Percentiles rank a stretch among this genome's conserved stretches.
phyloP scores from a whole-genome alignment of 345 rosid genomes.

The Lumnitzera racemosa region DNA sequence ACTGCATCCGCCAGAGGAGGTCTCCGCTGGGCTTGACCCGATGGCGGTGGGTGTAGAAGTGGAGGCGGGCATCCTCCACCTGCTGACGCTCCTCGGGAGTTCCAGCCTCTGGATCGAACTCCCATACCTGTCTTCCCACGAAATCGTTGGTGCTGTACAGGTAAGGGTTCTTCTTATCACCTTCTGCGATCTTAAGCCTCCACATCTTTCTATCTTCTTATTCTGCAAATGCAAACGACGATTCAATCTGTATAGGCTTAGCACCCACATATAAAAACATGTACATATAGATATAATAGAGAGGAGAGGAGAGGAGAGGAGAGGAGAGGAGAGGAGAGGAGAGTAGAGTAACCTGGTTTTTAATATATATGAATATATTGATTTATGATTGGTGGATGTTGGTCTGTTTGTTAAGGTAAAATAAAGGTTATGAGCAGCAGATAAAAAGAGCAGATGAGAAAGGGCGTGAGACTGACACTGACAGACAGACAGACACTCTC shows the following conservation, averaged over 20 bases:
- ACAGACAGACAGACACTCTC: no score
- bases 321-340: no score
- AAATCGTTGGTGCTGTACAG: slow-evolving; percentile 19
- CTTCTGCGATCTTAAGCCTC: slow-evolving; percentile 24
- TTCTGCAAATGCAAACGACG: not conserved
- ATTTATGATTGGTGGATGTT: no score
- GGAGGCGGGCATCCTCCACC: slow-evolving; percentile 18
- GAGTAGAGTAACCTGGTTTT: no score
- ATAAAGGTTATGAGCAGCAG: no score
- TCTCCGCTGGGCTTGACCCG: slow-evolving; percentile 15
- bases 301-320: no score
- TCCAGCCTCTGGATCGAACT: slow-evolving; percentile 20
- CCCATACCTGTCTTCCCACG: slow-evolving; percentile 22
- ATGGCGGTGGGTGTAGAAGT: slow-evolving; percentile 18
- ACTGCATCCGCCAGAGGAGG: slow-evolving; percentile 27
- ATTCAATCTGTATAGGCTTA: not conserved
- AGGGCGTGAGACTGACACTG: no score
- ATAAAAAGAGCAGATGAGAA: no score
- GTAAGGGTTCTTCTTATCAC: slow-evolving; percentile 9
- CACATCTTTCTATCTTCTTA: slow-evolving; percentile 14
- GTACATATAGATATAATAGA: no score
- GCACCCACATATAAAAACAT: no score
- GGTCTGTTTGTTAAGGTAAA: no score
- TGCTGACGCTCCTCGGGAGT: slow-evolving; percentile 8
- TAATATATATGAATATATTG: no score